phyloP scores from a whole-genome alignment of 495 filamentous ascomycete species.

The Lepraria neglecta region DNA sequence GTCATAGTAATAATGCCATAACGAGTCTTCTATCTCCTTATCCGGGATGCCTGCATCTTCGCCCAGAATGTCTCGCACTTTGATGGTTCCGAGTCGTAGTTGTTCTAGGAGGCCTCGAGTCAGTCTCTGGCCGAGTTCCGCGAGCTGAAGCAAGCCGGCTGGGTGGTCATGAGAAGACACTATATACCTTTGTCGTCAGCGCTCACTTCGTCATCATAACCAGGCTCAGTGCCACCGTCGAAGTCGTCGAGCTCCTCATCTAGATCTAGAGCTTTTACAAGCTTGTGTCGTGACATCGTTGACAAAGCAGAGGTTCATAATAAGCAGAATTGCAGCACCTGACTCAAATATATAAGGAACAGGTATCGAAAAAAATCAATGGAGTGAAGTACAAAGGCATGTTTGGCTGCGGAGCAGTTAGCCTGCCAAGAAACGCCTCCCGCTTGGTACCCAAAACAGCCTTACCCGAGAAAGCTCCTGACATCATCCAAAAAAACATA shows the following conservation, averaged over 20 bases:
- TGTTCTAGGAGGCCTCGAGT: slow-evolving; percentile 37
- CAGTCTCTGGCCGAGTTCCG: slow-evolving; percentile 22
- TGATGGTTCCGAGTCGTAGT: slow-evolving; percentile 49
- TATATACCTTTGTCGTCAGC: slow-evolving; percentile 53
- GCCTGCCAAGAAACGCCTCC: slow-evolving; percentile 7
- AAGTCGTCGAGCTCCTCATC: slow-evolving; percentile 57
- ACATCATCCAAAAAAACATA: background rate
- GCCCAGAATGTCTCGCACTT: slow-evolving; percentile 52
- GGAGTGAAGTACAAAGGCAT: slow-evolving; percentile 1
- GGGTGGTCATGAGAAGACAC: background rate
- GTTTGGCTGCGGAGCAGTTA: background rate
- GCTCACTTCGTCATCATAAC: slow-evolving; percentile 45
- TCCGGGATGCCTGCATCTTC: slow-evolving; percentile 48
- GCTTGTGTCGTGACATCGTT: slow-evolving; percentile 57
- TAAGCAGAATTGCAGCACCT: background rate
- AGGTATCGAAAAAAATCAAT: background rate
- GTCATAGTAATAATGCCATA: slow-evolving; percentile 97
- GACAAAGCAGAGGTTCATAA: background rate
- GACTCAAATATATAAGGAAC: background rate
- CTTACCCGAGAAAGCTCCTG: background rate
- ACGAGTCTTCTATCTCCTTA: slow-evolving; percentile 73
- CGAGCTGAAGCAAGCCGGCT: slow-evolving; percentile 12
- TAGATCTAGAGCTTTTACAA: slow-evolving; percentile 54
- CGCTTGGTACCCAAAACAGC: background rate
- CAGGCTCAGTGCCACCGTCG: slow-evolving; percentile 45